Conservation (phyloP, 1,284 basidiomycete genomes). For the Golubevia sp. region DNA sequence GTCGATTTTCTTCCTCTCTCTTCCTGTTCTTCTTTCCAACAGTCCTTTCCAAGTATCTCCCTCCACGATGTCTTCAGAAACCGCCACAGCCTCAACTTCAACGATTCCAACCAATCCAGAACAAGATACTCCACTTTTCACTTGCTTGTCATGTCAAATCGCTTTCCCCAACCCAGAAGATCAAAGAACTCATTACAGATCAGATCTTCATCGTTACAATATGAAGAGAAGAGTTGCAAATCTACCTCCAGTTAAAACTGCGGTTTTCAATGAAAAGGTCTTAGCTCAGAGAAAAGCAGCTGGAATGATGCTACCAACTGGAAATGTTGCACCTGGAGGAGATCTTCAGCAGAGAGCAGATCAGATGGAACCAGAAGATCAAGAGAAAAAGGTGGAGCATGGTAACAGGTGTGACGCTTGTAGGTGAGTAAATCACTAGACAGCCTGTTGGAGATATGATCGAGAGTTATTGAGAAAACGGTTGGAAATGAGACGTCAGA, state of each 20-base stretch:
- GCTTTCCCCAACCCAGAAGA: constrained; percentile 83
- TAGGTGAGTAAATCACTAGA: constrained; percentile 73
- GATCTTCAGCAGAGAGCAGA: constrained; percentile 68
- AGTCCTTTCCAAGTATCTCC: no score
- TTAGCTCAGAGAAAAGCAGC: constrained; percentile 64
- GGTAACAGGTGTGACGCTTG: constrained; percentile 77
- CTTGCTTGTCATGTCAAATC: constrained; percentile 90
- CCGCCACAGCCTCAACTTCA: no score
- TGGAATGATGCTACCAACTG: no score
- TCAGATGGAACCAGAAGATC: constrained; percentile 1
- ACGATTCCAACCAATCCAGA: constrained; percentile 4
- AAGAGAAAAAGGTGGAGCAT: constrained; percentile 60
- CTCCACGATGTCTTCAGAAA: no score
- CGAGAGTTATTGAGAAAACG: no score
- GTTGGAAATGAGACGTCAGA: no score
- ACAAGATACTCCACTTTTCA: constrained; percentile 62
- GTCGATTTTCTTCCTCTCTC: no score
- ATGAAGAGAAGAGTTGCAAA: constrained; percentile 94
- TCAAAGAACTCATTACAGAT: constrained; percentile 87
- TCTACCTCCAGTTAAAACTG: constrained; percentile 80
- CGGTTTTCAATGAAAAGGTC: constrained; percentile 89
- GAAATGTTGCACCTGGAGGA: constrained; percentile 64
- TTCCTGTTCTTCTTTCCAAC: no score
- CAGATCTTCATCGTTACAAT: constrained; percentile 96
- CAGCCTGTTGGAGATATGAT: no score